These are phyloP conservation scores for Pulicaria dysenterica DNA, from an alignment of 129 eudicot species.

Conservation along the genomic window DNA sequence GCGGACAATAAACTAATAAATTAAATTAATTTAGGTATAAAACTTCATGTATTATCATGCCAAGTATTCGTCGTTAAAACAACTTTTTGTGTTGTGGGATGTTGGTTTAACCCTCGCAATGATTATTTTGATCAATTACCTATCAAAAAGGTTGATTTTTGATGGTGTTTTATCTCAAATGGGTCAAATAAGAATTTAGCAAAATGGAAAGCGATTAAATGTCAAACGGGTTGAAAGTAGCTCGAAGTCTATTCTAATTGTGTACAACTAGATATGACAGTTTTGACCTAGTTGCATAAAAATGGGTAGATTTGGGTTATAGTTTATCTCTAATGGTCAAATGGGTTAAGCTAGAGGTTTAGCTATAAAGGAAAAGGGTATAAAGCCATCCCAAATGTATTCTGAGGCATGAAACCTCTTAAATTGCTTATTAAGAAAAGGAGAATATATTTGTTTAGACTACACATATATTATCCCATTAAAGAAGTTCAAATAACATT, in stretches of 20 bases:
- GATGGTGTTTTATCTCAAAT: neutral
- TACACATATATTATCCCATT: no score
- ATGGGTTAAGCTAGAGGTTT: constrained; percentile 16
- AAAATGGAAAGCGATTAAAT: neutral
- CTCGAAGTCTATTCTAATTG: neutral
- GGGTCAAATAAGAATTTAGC: neutral
- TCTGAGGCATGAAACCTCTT: neutral
- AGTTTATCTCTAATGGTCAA: neutral
- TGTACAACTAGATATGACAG: neutral
- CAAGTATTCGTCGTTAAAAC: no score
- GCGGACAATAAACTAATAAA: no score
- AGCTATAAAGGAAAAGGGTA: neutral
- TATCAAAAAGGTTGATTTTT: neutral
- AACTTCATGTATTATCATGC: no score
- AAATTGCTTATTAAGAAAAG: constrained; percentile 1
- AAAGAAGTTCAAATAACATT: neutral
- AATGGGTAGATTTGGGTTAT: neutral
- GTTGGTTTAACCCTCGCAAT: neutral
- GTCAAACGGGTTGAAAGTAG: neutral
- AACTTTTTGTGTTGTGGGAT: neutral
- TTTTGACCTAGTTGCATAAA: neutral
- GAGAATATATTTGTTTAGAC: no score
- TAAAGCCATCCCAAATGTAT: neutral
- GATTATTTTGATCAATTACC: neutral
- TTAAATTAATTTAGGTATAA: no score